Base-by-base conservation (phyloP, 331 rosid species). In the Pyracantha coccinea region DNA sequence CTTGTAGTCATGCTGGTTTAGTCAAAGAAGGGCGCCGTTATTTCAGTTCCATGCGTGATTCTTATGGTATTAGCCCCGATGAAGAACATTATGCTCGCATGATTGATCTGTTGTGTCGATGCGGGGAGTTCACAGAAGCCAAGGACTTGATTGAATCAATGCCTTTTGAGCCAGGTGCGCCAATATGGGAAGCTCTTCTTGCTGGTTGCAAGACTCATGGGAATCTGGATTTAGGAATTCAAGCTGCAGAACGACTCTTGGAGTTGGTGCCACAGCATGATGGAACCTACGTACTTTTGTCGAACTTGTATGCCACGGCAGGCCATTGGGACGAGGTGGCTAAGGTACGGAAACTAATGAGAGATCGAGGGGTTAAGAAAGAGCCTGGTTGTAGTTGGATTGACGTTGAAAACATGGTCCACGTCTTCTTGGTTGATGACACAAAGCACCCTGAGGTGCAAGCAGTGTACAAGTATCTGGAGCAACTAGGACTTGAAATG, bases 401-500 rank as follows among this genome's bases (percentile, higher is more conserved):
- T 57, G 75, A 72, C 10, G 25, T 72, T 33, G 66, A 72, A 14
- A 72, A 72, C 45, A 72, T 72, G 75, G 75, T 57, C 54, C 75
- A 72, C 17, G 75, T 72, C 55, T 72, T 72, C 75, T 57, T 72
- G 24, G 76, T 72, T 7, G 68, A 59, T 35, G 76, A 72, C 67
- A 57, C 57, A 3, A 33, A 14, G 62, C 81, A 77, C 57, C 81
- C 81, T 19, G 81, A 77, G 41, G 81, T 77, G 50, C 52, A 19
- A 61, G 67, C 71, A 5, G 66, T 70, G 27, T 77, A 61, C 41
- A 29, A 24, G 58, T 77, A 77, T 61, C 64, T 77, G 17, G 76
- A 70, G 54, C 66, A 45, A 24, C 28, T 77, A 15, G 71, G 76
- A 31, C 76, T 47, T 61, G 81, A 77, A 50, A 82, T 82, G 76